phyloP scores from a whole-genome alignment of 805 yeast species.

The Candida boidinii region DNA sequence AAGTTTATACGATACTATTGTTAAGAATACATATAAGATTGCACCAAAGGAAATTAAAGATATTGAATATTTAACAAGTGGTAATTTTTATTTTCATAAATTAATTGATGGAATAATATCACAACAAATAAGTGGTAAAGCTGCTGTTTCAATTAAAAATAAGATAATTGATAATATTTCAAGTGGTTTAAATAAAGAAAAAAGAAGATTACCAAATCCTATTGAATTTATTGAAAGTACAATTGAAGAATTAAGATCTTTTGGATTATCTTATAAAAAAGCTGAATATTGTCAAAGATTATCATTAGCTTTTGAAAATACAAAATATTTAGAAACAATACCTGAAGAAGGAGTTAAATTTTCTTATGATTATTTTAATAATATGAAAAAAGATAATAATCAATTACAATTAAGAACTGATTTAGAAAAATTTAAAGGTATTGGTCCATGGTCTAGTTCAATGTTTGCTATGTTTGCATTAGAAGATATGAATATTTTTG shows the following conservation, averaged over 20 bases:
- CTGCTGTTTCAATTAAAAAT: slow-evolving; percentile 58
- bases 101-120: slow-evolving; percentile 46
- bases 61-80: slow-evolving; percentile 1
- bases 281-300: slow-evolving; percentile 51
- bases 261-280: slow-evolving; percentile 67
- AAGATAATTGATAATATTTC: slow-evolving; percentile 18
- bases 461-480: slow-evolving; percentile 77
- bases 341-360: slow-evolving; percentile 11
- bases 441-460: slow-evolving; percentile 82
- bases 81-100: slow-evolving; percentile 29
- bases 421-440: slow-evolving; percentile 44
- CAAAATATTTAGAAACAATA: slow-evolving; percentile 1
- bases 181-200: slow-evolving; percentile 6
- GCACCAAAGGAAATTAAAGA: background rate
- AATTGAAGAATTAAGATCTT: slow-evolving; percentile 42
- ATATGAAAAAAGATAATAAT: slow-evolving; percentile 2
- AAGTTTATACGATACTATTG: slow-evolving; percentile 7
- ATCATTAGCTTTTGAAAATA: slow-evolving; percentile 39
- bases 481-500: slow-evolving; percentile 59
- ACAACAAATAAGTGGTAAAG: slow-evolving; percentile 75
- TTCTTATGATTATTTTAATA: slow-evolving; percentile 9
- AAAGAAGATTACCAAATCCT: slow-evolving; percentile 42
- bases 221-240: slow-evolving; percentile 30
- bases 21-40: slow-evolving; percentile 6
- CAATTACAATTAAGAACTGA: slow-evolving; percentile 8